Base-by-base conservation (phyloP, 768 basidiomycete genomes). In the Boletus coccyginus region DNA sequence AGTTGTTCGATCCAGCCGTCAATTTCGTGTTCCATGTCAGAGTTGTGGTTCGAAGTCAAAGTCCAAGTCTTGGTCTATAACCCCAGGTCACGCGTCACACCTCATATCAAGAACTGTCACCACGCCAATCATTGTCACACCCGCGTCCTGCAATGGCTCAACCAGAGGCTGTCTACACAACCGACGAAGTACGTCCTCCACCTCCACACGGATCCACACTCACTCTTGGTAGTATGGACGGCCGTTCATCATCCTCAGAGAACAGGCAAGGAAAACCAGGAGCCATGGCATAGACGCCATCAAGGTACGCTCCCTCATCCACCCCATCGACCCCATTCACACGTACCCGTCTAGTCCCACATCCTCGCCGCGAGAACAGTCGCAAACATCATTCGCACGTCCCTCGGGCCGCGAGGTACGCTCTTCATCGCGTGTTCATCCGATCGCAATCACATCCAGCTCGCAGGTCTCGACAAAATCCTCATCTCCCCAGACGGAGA, bases 1-100 rank as follows among this genome's bases (percentile, higher is more conserved):
- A 99, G 85, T 73, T 98, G 94, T 58, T 92, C 86, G 71, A 99
- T 95, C 97, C 97, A 98, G 57, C 81, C 84, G 78, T 98, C 95
- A 73, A 96, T 87, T 84, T 98, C 93, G 69, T 72, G 74, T 68
- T 81, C 80, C 78, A 80, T 80, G 54, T 32, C 36, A 31, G 53
- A n/a, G 27, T 53, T 49, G 60, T 53, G 19, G 55, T 57, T 64
- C 57, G 48, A 27, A 41, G 65, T 55, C 56, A 29, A 55, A 50
- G 64, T 71, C 73, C 68, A 64, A 62, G 52, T 57, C 39, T 10
- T 50, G 14, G 48, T 50, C 40, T 52, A 44, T 58, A 51, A 56
- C 55, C 62, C 53, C 51, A 52, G 29, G 68, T 70, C 66, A 70
- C 70, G n/a, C 2, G 61, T 70, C 59, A 70, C 70, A 52, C 50